A percentile compares a stretch with the other conserved stretches of the same genome.
Conservation (phyloP, 2,329 filamentous ascomycete genomes). For the Neodidymelliopsis sp. region DNA sequence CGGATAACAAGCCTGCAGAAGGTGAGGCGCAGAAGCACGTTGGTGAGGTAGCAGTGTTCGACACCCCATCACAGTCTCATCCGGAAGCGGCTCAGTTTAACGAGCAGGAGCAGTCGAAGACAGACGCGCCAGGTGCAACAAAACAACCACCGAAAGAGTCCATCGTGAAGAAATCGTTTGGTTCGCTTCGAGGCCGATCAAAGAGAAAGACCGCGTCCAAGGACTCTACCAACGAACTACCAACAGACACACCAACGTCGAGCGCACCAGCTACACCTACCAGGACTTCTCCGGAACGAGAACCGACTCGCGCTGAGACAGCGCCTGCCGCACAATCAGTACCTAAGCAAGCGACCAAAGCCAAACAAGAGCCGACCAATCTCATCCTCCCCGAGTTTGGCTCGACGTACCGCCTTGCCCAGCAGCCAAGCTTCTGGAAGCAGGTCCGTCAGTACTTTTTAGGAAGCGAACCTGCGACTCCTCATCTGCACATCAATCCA, state of each 20-base stretch:
- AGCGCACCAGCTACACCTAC: conserved; percentile 49
- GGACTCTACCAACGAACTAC: conserved; percentile 29
- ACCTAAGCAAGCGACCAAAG: conserved; percentile 32
- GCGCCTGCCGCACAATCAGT: conserved; percentile 37
- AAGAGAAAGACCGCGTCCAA: conserved; percentile 33
- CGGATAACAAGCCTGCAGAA: conserved; percentile 61
- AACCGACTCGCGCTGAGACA: conserved; percentile 35
- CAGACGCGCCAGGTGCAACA: conserved; percentile 27
- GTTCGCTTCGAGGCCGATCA: conserved; percentile 43
- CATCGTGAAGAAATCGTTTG: conserved; percentile 36
- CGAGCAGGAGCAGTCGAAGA: conserved; percentile 46
- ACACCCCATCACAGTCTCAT: conserved; percentile 59
- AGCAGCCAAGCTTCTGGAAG: conserved; percentile 56
- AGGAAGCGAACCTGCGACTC: conserved; percentile 62
- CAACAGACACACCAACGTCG: conserved; percentile 31
- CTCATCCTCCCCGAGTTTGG: conserved; percentile 73
- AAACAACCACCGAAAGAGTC: conserved; percentile 28
- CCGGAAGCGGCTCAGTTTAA: conserved; percentile 62
- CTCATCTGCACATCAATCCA: conserved; percentile 74
- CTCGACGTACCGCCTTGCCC: conserved; percentile 66
- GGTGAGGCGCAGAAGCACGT: conserved; percentile 65
- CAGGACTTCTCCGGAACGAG: conserved; percentile 36
- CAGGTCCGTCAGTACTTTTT: conserved; percentile 50
- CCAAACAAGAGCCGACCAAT: conserved; percentile 60
- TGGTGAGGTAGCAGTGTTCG: conserved; percentile 58